Base-by-base conservation (phyloP, 805 yeast species). In the Candida sithepensis region DNA sequence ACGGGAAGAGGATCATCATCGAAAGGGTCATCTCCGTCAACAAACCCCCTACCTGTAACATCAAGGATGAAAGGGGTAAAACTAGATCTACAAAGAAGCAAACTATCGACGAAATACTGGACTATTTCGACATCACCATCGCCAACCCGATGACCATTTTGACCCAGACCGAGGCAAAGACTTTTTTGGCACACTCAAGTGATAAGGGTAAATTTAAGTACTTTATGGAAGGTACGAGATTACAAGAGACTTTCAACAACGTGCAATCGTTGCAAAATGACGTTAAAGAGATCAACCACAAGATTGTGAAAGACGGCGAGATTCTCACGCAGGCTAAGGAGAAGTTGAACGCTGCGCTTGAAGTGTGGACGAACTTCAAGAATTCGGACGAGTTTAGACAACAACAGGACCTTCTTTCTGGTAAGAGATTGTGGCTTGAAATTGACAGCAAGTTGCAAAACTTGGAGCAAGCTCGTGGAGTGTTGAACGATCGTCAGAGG, bases 161-260 rank as follows among this genome's bases (percentile, higher is more conserved):
- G 43, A 88, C 96, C 1, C 99, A 94, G 64, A 97, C 94, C 56
- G 87, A 84, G 50, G 98, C 99, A 2, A 79, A 96, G 55, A 85
- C 91, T 14, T 94, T 94, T 61, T 69, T 94, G 52, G 85, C 96
- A 0, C 79, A 84, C 28, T 81, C 94, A 4, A 75, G 88, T 4
- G 85, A 88, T 49, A 73, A 73, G 32, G 84, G 78, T 42, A 88
- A 90, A 65, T 94, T 82, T 64, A 73, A 74, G 14, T 83, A 79
- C 60, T 88, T 92, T 61, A 84, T 85, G 87, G 78, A 78, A 44
- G 97, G 96, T 32, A 82, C 95, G 2, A 73, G 83, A 57, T 75
- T 86, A 42, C 83, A 82, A 47, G 87, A 83, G 39, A 81, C 85
- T n/a, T 66, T 75, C 33, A 73, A 71, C 14, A 81, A 84, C 58